phyloP scores from a whole-genome alignment of 129 eudicot genomes.

The Gnaphalium uliginosum region DNA sequence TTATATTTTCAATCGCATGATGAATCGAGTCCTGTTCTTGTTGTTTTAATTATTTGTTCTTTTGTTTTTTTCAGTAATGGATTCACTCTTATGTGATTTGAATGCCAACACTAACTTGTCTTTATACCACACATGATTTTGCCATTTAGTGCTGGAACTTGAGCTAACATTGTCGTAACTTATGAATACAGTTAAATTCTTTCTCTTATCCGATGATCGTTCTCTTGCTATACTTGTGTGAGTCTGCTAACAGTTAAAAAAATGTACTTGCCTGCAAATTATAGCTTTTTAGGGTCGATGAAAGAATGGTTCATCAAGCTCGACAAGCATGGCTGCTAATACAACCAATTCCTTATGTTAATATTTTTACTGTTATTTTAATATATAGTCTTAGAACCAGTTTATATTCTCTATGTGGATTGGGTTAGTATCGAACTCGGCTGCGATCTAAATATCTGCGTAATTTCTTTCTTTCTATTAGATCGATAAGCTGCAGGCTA shows the following conservation, averaged over 20 bases:
- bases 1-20: not conserved
- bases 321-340: not conserved
- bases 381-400: not conserved
- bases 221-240: too few species aligned
- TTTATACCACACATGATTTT: too few species aligned
- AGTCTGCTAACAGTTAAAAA: too few species aligned
- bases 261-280: too few species aligned
- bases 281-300: not conserved
- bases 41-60: not conserved
- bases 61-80: not conserved
- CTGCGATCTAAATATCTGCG: not conserved
- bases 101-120: not conserved
- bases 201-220: too few species aligned
- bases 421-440: not conserved
- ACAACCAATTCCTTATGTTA: too few species aligned
- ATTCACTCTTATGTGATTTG: not conserved
- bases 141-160: not conserved
- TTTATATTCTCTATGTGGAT: not conserved
- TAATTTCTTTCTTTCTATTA: conserved; percentile 28
- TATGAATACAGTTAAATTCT: too few species aligned
- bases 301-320: not conserved
- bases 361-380: too few species aligned
- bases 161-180: not conserved
- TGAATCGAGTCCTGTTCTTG: not conserved
- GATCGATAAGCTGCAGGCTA: conserved; percentile 79